Evolutionary conservation across 306 rosid genomes (phyloP).

Genomic region (Abrus precatorius): DNA sequence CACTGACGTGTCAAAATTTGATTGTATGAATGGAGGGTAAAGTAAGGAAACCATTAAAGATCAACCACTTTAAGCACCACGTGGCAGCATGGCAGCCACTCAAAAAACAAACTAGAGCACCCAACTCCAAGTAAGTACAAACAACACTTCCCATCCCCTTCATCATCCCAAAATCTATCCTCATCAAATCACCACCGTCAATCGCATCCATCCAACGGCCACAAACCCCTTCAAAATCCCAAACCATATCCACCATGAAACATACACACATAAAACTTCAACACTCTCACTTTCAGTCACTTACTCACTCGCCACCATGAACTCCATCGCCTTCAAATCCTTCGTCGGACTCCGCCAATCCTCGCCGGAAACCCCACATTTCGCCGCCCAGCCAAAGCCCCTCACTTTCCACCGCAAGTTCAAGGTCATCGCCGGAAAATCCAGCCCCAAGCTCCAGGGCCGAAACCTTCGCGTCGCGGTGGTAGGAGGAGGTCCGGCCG

Average conservation of each 20-base stretch:
- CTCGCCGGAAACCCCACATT: slow-evolving; percentile 64
- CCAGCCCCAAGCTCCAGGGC: slow-evolving; percentile 76
- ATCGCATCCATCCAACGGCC: slow-evolving; percentile 57
- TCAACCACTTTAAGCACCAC: slow-evolving; percentile 24
- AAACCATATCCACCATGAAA: slow-evolving; percentile 67
- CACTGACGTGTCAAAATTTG: neutral
- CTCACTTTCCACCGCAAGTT: slow-evolving; percentile 49
- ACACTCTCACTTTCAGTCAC: neutral
- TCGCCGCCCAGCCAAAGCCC: slow-evolving; percentile 50
- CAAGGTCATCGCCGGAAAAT: slow-evolving; percentile 63
- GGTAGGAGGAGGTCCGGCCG: slow-evolving; percentile 91
- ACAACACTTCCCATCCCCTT: neutral
- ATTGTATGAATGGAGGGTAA: neutral
- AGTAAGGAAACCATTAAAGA: neutral
- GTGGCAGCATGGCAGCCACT: slow-evolving; percentile 62
- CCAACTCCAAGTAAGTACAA: neutral
- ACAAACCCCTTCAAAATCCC: slow-evolving; percentile 46
- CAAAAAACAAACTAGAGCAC: neutral
- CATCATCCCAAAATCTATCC: slow-evolving; percentile 72
- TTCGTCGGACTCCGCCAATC: slow-evolving; percentile 89
- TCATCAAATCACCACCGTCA: slow-evolving; percentile 55
- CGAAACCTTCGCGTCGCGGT: slow-evolving; percentile 91
- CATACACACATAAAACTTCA: neutral
- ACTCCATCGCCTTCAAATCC: slow-evolving; percentile 82
- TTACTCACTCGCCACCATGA: slow-evolving; percentile 52